Evolutionary conservation across 202 grass and related monocot species (phyloP).

Genomic region (Musa balbisiana): DNA sequence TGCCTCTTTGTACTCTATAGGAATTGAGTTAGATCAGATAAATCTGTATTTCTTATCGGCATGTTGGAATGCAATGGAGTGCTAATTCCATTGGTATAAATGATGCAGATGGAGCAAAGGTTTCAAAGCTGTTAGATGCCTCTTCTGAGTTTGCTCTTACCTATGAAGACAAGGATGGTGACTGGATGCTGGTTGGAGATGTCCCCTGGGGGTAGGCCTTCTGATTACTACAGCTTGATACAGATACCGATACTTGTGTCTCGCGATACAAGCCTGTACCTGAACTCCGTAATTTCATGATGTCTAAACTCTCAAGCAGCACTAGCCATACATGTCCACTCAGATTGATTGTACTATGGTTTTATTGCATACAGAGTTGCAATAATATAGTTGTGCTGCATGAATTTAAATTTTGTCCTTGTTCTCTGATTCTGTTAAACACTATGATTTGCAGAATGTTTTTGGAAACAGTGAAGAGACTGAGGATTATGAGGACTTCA

Average conservation of each 20-base stretch:
- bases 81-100: not conserved
- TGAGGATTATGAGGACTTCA: conserved; percentile 74
- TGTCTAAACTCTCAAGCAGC: too few species aligned
- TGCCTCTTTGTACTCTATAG: too few species aligned
- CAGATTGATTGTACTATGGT: too few species aligned
- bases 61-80: too few species aligned
- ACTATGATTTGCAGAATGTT: conserved; percentile 55
- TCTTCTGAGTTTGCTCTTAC: conserved; percentile 67
- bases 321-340: too few species aligned
- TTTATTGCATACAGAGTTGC: too few species aligned
- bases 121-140: conserved; percentile 43
- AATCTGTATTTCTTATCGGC: too few species aligned
- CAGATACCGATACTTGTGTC: not conserved
- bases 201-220: conserved; percentile 85
- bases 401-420: not conserved
- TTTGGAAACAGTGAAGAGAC: conserved; percentile 48
- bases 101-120: conserved; percentile 30
- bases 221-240: not conserved
- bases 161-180: conserved; percentile 90
- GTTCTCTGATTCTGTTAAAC: conserved; percentile 10
- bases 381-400: too few species aligned
- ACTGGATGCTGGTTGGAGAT: conserved; percentile 98
- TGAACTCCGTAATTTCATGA: too few species aligned
- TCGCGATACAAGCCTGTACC: not conserved
- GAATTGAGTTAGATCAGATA: too few species aligned